Base-by-base conservation (phyloP, 306 rosid genomes). In the Spatholobus suberectus region DNA sequence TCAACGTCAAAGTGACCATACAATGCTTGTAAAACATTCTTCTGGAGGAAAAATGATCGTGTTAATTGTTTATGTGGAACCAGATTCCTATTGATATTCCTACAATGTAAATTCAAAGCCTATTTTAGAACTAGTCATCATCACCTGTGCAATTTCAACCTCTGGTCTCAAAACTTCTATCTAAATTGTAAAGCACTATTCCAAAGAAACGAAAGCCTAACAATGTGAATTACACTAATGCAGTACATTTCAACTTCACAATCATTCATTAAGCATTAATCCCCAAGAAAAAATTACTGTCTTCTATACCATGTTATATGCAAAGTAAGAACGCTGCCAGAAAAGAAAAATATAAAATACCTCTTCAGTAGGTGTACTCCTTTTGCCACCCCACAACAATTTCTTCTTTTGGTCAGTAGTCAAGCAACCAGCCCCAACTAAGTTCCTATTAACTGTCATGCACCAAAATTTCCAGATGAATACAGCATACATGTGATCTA, bases 371-470 rank as follows among this genome's bases (percentile, higher is more conserved):
- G 86, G 81, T 76, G 93, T 83, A 66, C 78, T 90, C 88, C 89
- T 96, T 78, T 96, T 96, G 89, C 83, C 82, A 15, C 98, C 98
- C 99, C 99, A 96, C 88, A 96, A 78, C 78, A 96, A 89, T 89
- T 96, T 96, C 94, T 96, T 96, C 94, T 96, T 96, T 83, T 94
- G 98, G 83, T 96, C 99, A 75, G 98, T 74, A 81, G 98, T 92
- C 97, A 94, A 83, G 87, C 79, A 82, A 73, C 91, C 89, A 67
- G 66, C 92, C 40, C 98, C 95, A 59, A 80, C 89, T 78, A 94
- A 91, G 85, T 94, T 96, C 87, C 62, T 92, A 83, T 96, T 96
- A 67, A 94, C 99, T 96, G 87, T 24, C 76, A 84, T 40, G 75
- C 81, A 86, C 58, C 81, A 82, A 69, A 84, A 72, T 59, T 44